Percentiles rank a stretch among this genome's conserved stretches.
Evolutionary conservation across 352 stramenopile genomes (phyloP).

Genomic region (Pythium monospermum): DNA sequence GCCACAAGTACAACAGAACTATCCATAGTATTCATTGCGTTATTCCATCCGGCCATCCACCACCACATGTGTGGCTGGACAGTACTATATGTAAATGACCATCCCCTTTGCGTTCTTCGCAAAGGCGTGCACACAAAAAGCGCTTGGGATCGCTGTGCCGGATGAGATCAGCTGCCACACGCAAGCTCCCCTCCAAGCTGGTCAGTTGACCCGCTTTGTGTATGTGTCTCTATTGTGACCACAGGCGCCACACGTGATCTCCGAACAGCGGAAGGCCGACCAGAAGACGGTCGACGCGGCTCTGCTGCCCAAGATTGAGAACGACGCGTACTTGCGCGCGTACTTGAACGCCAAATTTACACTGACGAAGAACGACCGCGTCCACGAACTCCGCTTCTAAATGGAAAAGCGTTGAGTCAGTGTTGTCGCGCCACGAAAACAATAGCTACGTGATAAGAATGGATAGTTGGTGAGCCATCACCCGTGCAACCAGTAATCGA

Average conservation of each 20-base stretch:
- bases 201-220: conserved; percentile 15
- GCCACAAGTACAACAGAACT: too few species aligned
- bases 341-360: conserved; percentile 95
- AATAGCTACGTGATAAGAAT: too few species aligned
- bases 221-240: conserved; percentile 1
- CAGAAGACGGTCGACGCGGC: conserved; percentile 94
- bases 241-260: conserved; percentile 61
- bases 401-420: too few species aligned
- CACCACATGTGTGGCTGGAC: conserved; percentile 1
- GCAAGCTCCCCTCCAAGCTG: conserved; percentile 13
- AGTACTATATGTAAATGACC: not conserved
- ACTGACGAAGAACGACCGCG: conserved; percentile 90
- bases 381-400: conserved; percentile 98
- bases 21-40: too few species aligned
- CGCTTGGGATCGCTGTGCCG: conserved; percentile 64
- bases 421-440: too few species aligned
- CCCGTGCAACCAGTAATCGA: too few species aligned
- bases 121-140: conserved; percentile 18
- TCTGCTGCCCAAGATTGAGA: conserved; percentile 54
- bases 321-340: conserved; percentile 87
- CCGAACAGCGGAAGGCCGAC: conserved; percentile 93
- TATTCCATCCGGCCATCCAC: too few species aligned
- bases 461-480: too few species aligned
- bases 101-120: not conserved
- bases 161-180: not conserved